Evolutionary conservation across 2,329 filamentous ascomycete species (phyloP), one percentile per base, ranked within the genome.

Genomic region (Bertia moriformis): DNA sequence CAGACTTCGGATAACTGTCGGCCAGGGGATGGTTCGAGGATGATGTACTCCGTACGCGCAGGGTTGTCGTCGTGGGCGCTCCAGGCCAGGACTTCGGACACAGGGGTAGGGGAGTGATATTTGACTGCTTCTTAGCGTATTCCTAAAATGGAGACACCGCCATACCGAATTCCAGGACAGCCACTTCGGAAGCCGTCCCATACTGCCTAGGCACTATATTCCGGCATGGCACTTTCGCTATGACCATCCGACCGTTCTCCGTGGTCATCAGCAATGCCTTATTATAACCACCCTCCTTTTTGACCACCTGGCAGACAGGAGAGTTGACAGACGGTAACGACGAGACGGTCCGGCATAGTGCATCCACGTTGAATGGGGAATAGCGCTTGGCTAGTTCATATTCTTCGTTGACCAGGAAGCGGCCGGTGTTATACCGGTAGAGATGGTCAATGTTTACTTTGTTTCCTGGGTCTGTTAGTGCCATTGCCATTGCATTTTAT

Each of bases 31-130:
- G 52, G 55, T 38, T 57, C 53, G 51, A 57, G 55, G 4, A 59
- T 41, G 18, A 58, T 57, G 37, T 55, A 58, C 43, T 60, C 56
- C 1, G 45, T 44, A 4, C 54, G 51, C 10, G 58, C 45, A 14
- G 50, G 47, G 18, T 56, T 57, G 5, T 45, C 46, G 7, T 43
- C 1, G 18, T 53, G 46, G 5, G 44, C 44, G 39, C 41, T 47
- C 51, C 49, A 57, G 2, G 47, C 46, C 30, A 52, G 36, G 15
- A 56, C 49, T 40, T 48, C 47, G 2, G 50, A 46, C 19, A 54
- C 52, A 0, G 51, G 52, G 39, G 46, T 46, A 40, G 17, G 32
- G 42, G 45, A 48, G 40, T 43, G 46, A 22, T 46, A 38, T 35
- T 46, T 45, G 39, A 40, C 40, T 43, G 40, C 14, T 32, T 22